These are phyloP conservation scores for Coemansia furcata DNA, from an alignment of 192 early-diverging fungal genomes.

Conservation along the genomic window DNA sequence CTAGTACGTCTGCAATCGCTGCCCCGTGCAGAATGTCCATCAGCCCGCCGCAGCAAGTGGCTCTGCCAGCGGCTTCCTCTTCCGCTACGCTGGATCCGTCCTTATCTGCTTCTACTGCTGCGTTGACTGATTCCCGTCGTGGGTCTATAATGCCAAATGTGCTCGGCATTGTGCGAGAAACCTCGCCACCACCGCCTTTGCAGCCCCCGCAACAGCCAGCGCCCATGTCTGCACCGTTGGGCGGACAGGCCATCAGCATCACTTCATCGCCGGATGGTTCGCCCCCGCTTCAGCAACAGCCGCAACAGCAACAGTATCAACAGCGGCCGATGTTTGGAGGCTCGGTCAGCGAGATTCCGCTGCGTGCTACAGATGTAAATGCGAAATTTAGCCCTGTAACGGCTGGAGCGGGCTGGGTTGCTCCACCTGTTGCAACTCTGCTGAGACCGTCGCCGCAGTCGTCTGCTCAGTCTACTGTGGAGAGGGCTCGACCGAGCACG, in stretches of 20 bases:
- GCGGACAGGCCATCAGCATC: not conserved
- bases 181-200: not conserved
- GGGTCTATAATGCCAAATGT: not conserved
- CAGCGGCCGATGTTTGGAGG: not conserved
- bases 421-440: not conserved
- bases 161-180: not conserved
- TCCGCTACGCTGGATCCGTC: not conserved
- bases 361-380: not conserved
- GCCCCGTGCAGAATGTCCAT: not conserved
- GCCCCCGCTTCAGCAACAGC: not conserved
- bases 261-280: not conserved
- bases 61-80: not conserved
- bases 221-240: not conserved
- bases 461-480: not conserved
- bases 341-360: not conserved
- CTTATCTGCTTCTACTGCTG: not conserved
- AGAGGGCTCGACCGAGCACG: not conserved
- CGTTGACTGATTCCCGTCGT: not conserved
- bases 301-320: not conserved
- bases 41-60: not conserved
- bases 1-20: not conserved
- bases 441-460: not conserved
- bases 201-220: not conserved
- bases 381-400: not conserved
- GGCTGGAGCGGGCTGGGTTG: not conserved